Base-by-base conservation (phyloP, 2,329 filamentous ascomycete genomes). In the Ramularia collo-cygni region DNA sequence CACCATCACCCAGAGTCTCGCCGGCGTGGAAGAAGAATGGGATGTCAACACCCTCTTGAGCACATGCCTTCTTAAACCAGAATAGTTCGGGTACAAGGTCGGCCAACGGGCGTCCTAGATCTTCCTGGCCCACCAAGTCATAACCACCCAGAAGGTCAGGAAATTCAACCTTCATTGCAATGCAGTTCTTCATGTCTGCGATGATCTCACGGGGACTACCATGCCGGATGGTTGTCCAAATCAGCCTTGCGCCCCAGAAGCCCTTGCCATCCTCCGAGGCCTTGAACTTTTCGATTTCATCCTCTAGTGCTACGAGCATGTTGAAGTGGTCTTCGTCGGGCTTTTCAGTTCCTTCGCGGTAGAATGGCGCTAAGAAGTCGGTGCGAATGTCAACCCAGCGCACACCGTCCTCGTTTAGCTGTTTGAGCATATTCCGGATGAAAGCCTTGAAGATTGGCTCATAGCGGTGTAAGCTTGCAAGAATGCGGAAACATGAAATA, bases 11-110 rank as follows among this genome's bases (percentile, higher is more conserved):
- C 1, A 94, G 76, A 24, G 80, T 86, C 64, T 95, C 89, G 49
- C 89, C 90, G 0, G 90, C 89, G 61, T 95, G 89, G 68, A 96
- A 93, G 70, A 94, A 94, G 69, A 95, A 95, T 1, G 90, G 90
- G 8, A 98, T 79, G 35, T 87, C 78, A 27, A 95, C 76, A 2
- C 76, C 78, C 55, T 87, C 81, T 57, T 85, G 74, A 1, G 77
- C 76, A 60, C 88, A 95, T 53, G 83, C 77, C 62, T 90, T 89
- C 49, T 81, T 81, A 72, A 96, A 95, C 87, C 87, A 95, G 63
- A 95, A 90, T 0, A 96, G 69, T 56, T 94, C 79, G 0, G 89
- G 88, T 0, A 90, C 74, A 3, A 94, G 67, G 51, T 92, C 84
- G 19, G 75, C 72, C 17, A 95, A 75, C 0, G 87, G 74, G 9